Percentiles rank a stretch among this genome's conserved stretches.
Conservation (phyloP, 768 basidiomycete species). For the Coprinopsis marcescibilis region DNA sequence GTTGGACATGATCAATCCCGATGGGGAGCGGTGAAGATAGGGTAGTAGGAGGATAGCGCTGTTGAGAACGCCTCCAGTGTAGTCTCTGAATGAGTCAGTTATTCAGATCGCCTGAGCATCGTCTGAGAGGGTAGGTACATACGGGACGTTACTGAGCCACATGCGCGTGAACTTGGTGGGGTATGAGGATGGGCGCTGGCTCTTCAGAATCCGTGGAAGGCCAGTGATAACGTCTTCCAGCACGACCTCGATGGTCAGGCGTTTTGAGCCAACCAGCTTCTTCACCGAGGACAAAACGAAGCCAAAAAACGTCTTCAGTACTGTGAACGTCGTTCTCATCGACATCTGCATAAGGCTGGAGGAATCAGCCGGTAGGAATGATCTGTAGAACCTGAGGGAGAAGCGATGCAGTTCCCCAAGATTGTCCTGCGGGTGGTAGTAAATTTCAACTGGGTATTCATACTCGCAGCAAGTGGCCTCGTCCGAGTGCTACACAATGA, state of each 20-base stretch:
- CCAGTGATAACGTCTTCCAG: slow-evolving; percentile 13
- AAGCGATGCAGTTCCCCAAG: background rate
- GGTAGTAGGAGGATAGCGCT: slow-evolving; percentile 14
- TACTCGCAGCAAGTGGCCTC: too few relatives aligned
- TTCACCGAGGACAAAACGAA: slow-evolving; percentile 11
- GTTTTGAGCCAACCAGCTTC: too few relatives aligned
- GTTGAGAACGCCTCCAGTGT: slow-evolving; percentile 15
- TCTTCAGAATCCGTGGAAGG: slow-evolving; percentile 11
- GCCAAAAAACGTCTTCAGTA: slow-evolving; percentile 13
- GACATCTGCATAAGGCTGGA: too few relatives aligned
- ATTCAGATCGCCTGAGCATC: background rate
- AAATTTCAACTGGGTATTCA: too few relatives aligned
- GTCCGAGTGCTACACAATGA: too few relatives aligned
- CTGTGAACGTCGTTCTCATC: slow-evolving; percentile 7
- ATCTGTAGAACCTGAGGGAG: background rate
- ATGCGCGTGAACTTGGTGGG: slow-evolving; percentile 14
- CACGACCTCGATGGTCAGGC: background rate
- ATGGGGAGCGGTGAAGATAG: slow-evolving; percentile 11
- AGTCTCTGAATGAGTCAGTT: slow-evolving; percentile 11
- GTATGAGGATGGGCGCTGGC: slow-evolving; percentile 10
- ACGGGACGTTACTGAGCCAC: slow-evolving; percentile 20
- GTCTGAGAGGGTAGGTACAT: background rate
- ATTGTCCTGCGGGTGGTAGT: background rate
- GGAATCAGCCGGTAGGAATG: too few relatives aligned
- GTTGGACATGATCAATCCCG: slow-evolving; percentile 12